Percentiles rank a stretch among this genome's conserved stretches.
Evolutionary conservation across 768 basidiomycete species (phyloP).

Genomic region (Lactifluus volemus): DNA sequence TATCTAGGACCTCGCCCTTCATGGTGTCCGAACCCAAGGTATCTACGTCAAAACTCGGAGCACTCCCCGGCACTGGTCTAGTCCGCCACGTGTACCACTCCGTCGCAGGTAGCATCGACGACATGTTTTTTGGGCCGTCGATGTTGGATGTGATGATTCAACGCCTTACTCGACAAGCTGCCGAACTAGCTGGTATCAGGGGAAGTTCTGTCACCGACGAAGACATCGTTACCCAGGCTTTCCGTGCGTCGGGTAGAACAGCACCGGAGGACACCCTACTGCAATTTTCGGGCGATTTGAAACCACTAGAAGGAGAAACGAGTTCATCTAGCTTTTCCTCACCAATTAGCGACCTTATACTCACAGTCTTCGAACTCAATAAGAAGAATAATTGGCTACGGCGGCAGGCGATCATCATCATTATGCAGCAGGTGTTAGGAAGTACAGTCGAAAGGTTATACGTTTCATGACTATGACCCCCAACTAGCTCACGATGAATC

Average conservation of each 20-base stretch:
- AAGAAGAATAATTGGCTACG: slow-evolving; percentile 96
- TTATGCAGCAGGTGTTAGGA: slow-evolving; percentile 91
- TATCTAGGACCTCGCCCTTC: slow-evolving; percentile 83
- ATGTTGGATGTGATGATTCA: slow-evolving; percentile 95
- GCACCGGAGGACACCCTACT: slow-evolving; percentile 61
- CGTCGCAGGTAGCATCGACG: slow-evolving; percentile 91
- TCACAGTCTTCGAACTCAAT: slow-evolving; percentile 91
- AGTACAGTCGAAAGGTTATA: slow-evolving; percentile 87
- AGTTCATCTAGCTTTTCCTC: slow-evolving; percentile 84
- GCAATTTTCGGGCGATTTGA: slow-evolving; percentile 68
- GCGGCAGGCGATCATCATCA: slow-evolving; percentile 91
- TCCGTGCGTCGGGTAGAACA: slow-evolving; percentile 59
- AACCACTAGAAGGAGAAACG: slow-evolving; percentile 79
- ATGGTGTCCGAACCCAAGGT: slow-evolving; percentile 43
- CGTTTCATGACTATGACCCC: not conserved
- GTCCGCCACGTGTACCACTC: slow-evolving; percentile 86
- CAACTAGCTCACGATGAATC: not conserved
- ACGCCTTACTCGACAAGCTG: slow-evolving; percentile 81
- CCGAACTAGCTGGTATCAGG: slow-evolving; percentile 78
- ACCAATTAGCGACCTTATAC: slow-evolving; percentile 88
- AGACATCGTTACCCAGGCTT: slow-evolving; percentile 72
- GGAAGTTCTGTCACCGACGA: slow-evolving; percentile 75
- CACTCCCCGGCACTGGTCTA: slow-evolving; percentile 63
- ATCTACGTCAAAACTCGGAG: slow-evolving; percentile 32
- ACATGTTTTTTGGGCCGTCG: slow-evolving; percentile 93